These are phyloP conservation scores for Globisporangium mamillatum DNA, from an alignment of 352 stramenopile species.

Conservation along the genomic window DNA sequence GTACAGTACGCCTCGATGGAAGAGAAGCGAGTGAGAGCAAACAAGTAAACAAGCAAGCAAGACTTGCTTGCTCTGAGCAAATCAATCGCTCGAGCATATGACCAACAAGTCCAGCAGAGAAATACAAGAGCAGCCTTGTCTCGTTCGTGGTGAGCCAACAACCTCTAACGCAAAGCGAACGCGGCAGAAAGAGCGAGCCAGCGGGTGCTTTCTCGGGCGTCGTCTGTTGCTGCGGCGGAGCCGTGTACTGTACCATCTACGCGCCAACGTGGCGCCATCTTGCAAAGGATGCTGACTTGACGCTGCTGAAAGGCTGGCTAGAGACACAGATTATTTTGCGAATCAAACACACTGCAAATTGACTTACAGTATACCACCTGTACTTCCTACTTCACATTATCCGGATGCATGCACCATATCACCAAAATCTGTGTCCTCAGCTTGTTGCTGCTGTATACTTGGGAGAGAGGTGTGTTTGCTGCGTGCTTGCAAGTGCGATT, in stretches of 20 bases:
- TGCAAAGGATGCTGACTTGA: conserved; percentile 2
- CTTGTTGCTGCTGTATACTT: neutral
- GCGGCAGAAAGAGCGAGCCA: conserved; percentile 7
- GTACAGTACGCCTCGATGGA: neutral
- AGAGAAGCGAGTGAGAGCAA: neutral
- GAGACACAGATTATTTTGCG: neutral
- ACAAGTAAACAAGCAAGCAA: neutral
- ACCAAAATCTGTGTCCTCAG: neutral
- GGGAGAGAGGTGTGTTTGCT: neutral
- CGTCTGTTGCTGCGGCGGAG: conserved; percentile 2
- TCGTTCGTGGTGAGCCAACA: neutral
- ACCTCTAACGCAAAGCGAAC: neutral
- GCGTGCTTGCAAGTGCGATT: too few relatives aligned
- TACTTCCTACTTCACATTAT: neutral
- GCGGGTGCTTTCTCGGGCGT: conserved; percentile 1
- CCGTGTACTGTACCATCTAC: neutral
- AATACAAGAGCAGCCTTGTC: neutral
- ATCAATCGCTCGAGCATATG: neutral
- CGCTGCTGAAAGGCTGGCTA: neutral
- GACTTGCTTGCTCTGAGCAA: neutral
- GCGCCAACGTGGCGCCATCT: neutral
- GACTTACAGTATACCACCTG: neutral
- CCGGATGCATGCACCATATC: neutral
- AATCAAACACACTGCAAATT: neutral
- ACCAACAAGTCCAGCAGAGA: neutral